Base-by-base conservation (phyloP, 1,139 yeast species). In the Suhomyces atakaporum region DNA sequence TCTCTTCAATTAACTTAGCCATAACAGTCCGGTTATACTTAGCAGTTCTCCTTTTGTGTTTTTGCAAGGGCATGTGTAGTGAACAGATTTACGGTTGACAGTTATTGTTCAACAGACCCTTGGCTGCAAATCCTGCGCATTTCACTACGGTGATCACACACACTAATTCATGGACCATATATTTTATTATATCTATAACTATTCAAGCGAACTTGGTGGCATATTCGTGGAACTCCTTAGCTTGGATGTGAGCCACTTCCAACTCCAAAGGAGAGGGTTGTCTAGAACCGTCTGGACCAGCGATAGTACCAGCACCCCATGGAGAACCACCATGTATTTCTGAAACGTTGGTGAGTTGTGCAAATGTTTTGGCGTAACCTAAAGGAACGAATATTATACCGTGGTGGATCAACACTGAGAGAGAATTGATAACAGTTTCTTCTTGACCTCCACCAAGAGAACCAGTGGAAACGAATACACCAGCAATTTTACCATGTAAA, bases 291-390 rank as follows among this genome's bases (percentile, higher is more conserved):
- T 62, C 69, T 12, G 54, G 48, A 29, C 63, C 66, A 24, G 73
- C 70, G 43, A 54, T 60, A 33, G 67, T 50, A 39, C 73, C 73
- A 25, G 72, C 69, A 44, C 72, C 73, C 65, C 68, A 66, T 30
- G 72, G 67, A 33, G 69, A 63, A 21, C 66, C 62, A 39, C 73
- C 73, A 46, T 63, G 71, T 34, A 57, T 51, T 51, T 64, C 69
- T 2, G 56, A 58, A 40, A 63, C 40, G 48, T 51, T 51, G 39
- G 63, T 44, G 40, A 62, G 40, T 32, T 50, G 53, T 15, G 60
- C 56, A 48, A 56, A 54, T 16, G 58, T 54, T 37, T 46, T 46
- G 33, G 52, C 56, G 54, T 64, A 64, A 39, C 72, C 72, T 46
- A 66, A 60, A 34, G 72, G 71, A 31, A 63, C 60, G 47, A 39